Percentiles rank a stretch among this genome's conserved stretches.
Evolutionary conservation across 2,329 filamentous ascomycete species (phyloP).

Genomic region (Sporothrix luriei): DNA sequence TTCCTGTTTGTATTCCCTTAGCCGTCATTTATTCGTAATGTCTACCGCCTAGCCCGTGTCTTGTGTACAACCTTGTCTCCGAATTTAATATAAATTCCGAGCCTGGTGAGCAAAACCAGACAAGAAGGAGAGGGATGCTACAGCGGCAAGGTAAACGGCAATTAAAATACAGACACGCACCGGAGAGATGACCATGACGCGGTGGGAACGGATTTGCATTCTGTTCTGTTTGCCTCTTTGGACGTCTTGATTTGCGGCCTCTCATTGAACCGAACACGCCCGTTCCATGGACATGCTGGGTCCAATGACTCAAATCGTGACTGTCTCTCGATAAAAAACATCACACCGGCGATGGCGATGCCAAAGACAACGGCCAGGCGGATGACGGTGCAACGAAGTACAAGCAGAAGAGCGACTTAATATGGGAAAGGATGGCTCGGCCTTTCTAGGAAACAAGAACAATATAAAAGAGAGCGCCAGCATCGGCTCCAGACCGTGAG

Average conservation of each 20-base stretch:
- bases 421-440: conserved; percentile 3
- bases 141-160: conserved; percentile 11
- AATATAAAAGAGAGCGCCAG: neutral
- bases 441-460: neutral
- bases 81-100: neutral
- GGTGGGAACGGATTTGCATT: neutral
- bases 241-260: too few species aligned
- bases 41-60: neutral
- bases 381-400: neutral
- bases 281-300: conserved; percentile 7
- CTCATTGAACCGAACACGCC: conserved; percentile 2
- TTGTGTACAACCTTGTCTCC: neutral
- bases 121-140: neutral
- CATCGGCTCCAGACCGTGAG: neutral
- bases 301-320: too few species aligned
- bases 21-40: neutral
- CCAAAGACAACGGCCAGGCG: neutral
- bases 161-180: neutral
- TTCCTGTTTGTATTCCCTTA: neutral
- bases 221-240: neutral
- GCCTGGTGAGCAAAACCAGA: conserved; percentile 10
- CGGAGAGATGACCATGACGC: neutral
- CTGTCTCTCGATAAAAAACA: neutral
- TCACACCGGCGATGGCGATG: neutral
- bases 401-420: neutral